phyloP scores from a whole-genome alignment of 225 moss, liverwort and hornwort species.

The Asterella californica region DNA sequence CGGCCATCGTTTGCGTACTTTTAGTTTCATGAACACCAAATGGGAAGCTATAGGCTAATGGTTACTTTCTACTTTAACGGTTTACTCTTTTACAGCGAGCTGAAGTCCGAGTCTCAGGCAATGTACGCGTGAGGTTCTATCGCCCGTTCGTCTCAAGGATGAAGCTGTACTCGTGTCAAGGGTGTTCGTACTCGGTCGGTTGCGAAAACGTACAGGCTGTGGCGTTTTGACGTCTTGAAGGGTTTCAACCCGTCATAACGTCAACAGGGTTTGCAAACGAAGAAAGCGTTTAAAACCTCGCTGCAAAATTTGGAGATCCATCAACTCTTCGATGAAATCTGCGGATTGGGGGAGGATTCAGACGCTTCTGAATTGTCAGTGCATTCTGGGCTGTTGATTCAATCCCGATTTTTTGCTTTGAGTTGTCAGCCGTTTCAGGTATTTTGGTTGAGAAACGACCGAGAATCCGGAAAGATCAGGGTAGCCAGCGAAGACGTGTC shows the following conservation, averaged over 20 bases:
- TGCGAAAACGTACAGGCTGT: not conserved
- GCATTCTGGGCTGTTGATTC: not conserved
- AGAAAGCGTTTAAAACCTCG: conserved; percentile 10
- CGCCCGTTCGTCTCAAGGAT: not conserved
- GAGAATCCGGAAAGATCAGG: not conserved
- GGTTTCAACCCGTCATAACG: conserved; percentile 1
- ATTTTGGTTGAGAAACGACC: not conserved
- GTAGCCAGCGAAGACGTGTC: not conserved
- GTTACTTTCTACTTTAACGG: not conserved
- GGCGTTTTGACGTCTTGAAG: conserved; percentile 2
- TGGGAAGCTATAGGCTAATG: not conserved
- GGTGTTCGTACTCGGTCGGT: not conserved
- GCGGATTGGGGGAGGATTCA: not conserved
- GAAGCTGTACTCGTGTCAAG: not conserved
- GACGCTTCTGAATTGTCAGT: not conserved
- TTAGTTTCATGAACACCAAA: not conserved
- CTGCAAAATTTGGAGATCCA: not conserved
- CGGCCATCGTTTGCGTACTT: not conserved
- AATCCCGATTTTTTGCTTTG: not conserved
- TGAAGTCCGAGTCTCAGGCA: not conserved
- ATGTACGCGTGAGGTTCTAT: not conserved
- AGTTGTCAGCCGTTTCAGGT: conserved; percentile 6
- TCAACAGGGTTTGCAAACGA: conserved; percentile 3
- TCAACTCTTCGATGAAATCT: conserved; percentile 3
- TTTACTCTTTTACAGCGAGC: not conserved